Conservation (phyloP, 495 filamentous ascomycete genomes). For the Xylaria cubensis region DNA sequence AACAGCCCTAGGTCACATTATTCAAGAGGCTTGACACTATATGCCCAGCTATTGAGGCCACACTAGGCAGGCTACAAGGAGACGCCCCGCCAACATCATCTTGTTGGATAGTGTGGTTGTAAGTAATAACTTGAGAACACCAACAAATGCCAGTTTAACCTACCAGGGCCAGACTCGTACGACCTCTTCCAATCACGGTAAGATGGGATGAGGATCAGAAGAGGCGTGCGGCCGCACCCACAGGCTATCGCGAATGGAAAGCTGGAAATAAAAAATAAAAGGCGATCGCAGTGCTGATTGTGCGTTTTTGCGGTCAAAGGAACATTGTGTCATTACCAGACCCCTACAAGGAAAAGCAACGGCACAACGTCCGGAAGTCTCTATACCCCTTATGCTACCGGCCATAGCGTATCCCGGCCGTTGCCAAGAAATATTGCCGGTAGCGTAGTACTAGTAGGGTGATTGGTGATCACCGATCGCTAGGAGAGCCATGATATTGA, state of each 20-base stretch:
- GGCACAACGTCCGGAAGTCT: not conserved
- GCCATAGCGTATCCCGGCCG: not conserved
- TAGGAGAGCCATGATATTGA: not conserved
- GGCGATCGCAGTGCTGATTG: not conserved
- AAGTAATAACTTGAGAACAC: not conserved
- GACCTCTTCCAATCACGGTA: slow-evolving; percentile 7
- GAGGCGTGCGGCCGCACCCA: slow-evolving; percentile 24
- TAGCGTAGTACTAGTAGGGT: slow-evolving; percentile 4
- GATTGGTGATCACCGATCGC: slow-evolving; percentile 10
- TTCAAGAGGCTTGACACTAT: not conserved
- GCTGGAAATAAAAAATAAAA: not conserved
- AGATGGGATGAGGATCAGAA: slow-evolving; percentile 11
- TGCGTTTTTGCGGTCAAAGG: not conserved
- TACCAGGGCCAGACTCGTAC: slow-evolving; percentile 4
- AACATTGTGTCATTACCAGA: not conserved
- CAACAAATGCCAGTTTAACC: not conserved
- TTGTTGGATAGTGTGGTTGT: not conserved
- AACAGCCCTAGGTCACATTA: not conserved
- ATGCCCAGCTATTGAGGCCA: not conserved
- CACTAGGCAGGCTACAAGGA: not conserved
- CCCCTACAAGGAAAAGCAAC: slow-evolving; percentile 13
- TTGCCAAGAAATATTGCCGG: slow-evolving; percentile 11
- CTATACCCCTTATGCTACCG: not conserved
- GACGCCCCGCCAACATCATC: not conserved
- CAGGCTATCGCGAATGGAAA: not conserved